Base-by-base conservation (phyloP, 2,329 filamentous ascomycete species). In the Clarireedia monteithiana region DNA sequence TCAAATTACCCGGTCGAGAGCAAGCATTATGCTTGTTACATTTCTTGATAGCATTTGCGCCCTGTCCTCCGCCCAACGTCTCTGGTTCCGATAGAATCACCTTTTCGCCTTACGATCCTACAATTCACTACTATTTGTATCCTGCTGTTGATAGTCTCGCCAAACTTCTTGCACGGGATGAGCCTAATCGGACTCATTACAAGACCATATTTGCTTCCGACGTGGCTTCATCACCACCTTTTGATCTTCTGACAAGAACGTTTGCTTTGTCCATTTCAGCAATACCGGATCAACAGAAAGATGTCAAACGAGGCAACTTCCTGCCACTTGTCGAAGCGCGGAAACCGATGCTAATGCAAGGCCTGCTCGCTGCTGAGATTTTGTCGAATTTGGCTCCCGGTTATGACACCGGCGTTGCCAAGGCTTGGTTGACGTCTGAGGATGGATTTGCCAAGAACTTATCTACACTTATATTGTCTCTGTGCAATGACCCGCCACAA, bases 301-400 rank as follows among this genome's bases (percentile, higher is more conserved):
- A 79, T 44, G 78, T 79, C 15, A 82, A 84, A 39, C 79, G 81
- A 15, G 77, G 80, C 2, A 79, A 80, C 57, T 70, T 85, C 26
- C 73, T 87, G 0, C 80, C 84, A 0, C 78, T 91, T 5, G 81
- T 94, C 5, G 91, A 96, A 68, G 83, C 82, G 4, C 84, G 94
- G 56, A 96, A 95, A 71, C 87, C 94, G 0, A 86, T 90, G 65
- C 74, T 99, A 10, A 94, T 95, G 80, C 94, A 99, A 72, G 91
- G 91, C 1, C 82, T 97, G 64, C 77, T 97, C 5, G 88, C 91
- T 1, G 91, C 90, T 0, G 91, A 97, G 63, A 95, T 97, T 51
- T 74, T 97, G 3, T 84, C 90, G 0, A 85, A 85, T 9, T 76
- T 96, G 12, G 82, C 84, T 3, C 86, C 86, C 2, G 80, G 80